These are phyloP conservation scores for Scedosporium boydii DNA, from an alignment of 2,329 filamentous ascomycete species.

Conservation along the genomic window DNA sequence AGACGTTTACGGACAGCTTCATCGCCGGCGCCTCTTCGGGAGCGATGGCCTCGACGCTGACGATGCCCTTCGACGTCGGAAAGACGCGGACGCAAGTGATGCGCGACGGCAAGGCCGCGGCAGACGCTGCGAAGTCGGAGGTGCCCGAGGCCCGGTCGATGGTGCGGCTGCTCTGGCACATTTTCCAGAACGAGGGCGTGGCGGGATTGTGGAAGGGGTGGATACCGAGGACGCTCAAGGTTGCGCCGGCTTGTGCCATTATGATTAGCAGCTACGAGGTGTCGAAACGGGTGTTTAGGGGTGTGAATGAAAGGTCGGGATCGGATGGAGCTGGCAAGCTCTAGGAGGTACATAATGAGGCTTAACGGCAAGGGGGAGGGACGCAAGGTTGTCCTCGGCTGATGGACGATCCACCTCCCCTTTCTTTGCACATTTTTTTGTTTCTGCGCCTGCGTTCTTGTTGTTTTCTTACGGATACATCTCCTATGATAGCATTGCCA, in stretches of 20 bases:
- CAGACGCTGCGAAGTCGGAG: constrained; percentile 23
- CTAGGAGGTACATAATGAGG: not conserved
- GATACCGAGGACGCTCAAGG: constrained; percentile 85
- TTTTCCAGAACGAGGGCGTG: constrained; percentile 76
- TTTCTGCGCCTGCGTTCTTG: not conserved
- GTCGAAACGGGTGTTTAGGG: constrained; percentile 77
- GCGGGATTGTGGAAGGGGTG: constrained; percentile 82
- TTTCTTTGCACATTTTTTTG: not conserved
- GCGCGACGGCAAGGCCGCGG: constrained; percentile 38
- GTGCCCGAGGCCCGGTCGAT: constrained; percentile 70
- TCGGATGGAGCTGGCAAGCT: constrained; percentile 1
- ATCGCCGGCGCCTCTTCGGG: constrained; percentile 76
- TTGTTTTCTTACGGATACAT: not conserved
- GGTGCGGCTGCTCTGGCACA: constrained; percentile 77
- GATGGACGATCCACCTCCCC: not conserved
- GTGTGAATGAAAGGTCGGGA: constrained; percentile 51
- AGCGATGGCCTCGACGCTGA: constrained; percentile 75
- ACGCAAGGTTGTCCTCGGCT: too few species aligned
- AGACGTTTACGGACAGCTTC: constrained; percentile 84
- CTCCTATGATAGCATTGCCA: not conserved
- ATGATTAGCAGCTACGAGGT: constrained; percentile 99
- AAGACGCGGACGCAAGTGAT: constrained; percentile 91
- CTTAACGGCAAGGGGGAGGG: not conserved
- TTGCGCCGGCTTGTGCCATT: constrained; percentile 92
- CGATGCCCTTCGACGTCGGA: constrained; percentile 93